phyloP scores from a whole-genome alignment of 164 flowering plant genomes.

The Taxillus chinensis region DNA sequence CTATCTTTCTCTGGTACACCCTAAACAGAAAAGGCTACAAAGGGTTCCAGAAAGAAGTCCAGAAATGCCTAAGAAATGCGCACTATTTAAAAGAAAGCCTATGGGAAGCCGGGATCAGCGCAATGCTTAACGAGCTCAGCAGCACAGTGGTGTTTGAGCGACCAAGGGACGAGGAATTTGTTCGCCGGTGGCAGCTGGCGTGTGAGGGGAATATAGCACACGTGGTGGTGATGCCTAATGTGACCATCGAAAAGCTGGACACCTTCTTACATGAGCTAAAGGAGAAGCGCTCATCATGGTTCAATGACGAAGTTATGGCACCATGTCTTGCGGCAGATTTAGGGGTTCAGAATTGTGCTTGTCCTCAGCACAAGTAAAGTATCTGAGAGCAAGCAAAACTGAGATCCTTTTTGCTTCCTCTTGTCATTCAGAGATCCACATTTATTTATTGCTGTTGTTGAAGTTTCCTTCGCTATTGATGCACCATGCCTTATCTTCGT shows the following conservation, averaged over 20 bases:
- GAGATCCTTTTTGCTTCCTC: not conserved
- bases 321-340: constrained; percentile 69
- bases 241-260: constrained; percentile 70
- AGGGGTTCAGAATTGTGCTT: constrained; percentile 56
- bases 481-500: too few species aligned
- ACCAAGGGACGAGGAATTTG: constrained; percentile 73
- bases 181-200: constrained; percentile 91
- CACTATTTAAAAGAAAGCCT: constrained; percentile 79
- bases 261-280: constrained; percentile 54
- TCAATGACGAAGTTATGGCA: constrained; percentile 35
- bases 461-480: too few species aligned
- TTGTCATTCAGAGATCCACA: not conserved
- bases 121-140: constrained; percentile 93
- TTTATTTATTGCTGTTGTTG: not conserved
- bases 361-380: constrained; percentile 45
- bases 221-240: constrained; percentile 90
- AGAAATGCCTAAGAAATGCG: constrained; percentile 85
- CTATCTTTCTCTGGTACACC: constrained; percentile 93
- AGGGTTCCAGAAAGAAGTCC: constrained; percentile 94
- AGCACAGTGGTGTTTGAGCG: constrained; percentile 95
- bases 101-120: constrained; percentile 63
- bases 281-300: constrained; percentile 54
- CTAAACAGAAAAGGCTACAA: constrained; percentile 80
- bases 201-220: constrained; percentile 91
- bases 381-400: not conserved